A percentile compares a stretch with the other conserved stretches of the same genome.
These are phyloP conservation scores for Pachyrhizus erosus DNA, from an alignment of 306 rosid species.

Conservation along the genomic window DNA sequence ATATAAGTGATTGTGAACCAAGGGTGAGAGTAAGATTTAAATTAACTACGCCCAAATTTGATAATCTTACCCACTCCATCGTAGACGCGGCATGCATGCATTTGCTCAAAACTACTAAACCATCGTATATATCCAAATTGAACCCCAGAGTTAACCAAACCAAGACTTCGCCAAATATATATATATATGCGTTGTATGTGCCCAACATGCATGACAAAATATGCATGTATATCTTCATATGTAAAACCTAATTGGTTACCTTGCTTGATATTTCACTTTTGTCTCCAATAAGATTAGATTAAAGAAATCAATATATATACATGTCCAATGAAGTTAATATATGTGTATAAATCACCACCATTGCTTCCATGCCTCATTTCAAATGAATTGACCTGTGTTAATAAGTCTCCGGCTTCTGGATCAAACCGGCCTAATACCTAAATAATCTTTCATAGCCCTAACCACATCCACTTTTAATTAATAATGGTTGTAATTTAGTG, in stretches of 20 bases:
- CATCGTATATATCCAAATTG: constrained; percentile 27
- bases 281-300: not conserved
- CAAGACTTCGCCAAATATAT: constrained; percentile 31
- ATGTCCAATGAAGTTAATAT: constrained; percentile 34
- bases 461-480: constrained; percentile 47
- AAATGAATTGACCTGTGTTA: constrained; percentile 34
- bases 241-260: not conserved
- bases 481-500: constrained; percentile 45
- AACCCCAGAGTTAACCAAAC: constrained; percentile 43
- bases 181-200: constrained; percentile 1
- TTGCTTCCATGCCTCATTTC: constrained; percentile 10
- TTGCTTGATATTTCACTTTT: constrained; percentile 5
- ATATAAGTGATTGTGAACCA: constrained; percentile 28
- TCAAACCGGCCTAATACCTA: constrained; percentile 70
- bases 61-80: constrained; percentile 50
- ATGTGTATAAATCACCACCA: constrained; percentile 11
- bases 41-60: not conserved
- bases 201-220: constrained; percentile 26
- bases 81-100: constrained; percentile 51
- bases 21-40: constrained; percentile 2
- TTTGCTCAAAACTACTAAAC: constrained; percentile 31
- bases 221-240: not conserved
- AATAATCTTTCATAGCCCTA: constrained; percentile 51
- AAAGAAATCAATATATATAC: not conserved
- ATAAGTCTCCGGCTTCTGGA: constrained; percentile 42